A percentile compares a stretch with the other conserved stretches of the same genome.
Evolutionary conservation across 1,284 basidiomycete species (phyloP).

Genomic region (Boletus semigastroideus): DNA sequence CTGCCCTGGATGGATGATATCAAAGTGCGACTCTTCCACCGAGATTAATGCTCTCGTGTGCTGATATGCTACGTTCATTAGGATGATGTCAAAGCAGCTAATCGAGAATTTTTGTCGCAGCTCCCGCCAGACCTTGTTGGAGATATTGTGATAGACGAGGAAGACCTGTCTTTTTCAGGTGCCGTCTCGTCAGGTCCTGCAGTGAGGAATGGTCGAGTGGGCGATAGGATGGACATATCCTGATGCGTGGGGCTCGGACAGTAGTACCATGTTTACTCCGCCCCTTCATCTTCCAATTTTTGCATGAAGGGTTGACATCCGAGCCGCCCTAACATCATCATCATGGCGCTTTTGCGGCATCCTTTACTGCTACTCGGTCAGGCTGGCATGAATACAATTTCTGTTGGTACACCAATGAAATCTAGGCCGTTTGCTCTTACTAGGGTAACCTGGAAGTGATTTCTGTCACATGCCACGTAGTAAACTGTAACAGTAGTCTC

Average conservation of each 20-base stretch:
- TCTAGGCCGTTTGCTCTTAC: no score
- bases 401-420: no score
- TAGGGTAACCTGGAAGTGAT: no score
- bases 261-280: no score
- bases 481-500: no score
- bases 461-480: no score
- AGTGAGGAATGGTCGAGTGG: neutral
- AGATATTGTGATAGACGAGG: conserved; percentile 22
- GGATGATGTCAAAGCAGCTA: conserved; percentile 30
- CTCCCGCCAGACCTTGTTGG: conserved; percentile 29
- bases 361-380: no score
- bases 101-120: conserved; percentile 30
- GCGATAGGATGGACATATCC: conserved; percentile 20
- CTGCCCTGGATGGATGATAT: conserved; percentile 42
- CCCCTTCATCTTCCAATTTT: no score
- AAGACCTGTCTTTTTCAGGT: neutral
- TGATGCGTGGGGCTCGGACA: conserved; percentile 2
- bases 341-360: no score
- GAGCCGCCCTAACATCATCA: no score
- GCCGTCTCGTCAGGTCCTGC: neutral
- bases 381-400: no score
- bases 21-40: conserved; percentile 32
- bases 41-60: neutral
- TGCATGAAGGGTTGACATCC: no score
- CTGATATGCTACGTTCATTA: conserved; percentile 4